Base-by-base conservation (phyloP, 495 filamentous ascomycete genomes). In the Aspergillus mulundensis region DNA sequence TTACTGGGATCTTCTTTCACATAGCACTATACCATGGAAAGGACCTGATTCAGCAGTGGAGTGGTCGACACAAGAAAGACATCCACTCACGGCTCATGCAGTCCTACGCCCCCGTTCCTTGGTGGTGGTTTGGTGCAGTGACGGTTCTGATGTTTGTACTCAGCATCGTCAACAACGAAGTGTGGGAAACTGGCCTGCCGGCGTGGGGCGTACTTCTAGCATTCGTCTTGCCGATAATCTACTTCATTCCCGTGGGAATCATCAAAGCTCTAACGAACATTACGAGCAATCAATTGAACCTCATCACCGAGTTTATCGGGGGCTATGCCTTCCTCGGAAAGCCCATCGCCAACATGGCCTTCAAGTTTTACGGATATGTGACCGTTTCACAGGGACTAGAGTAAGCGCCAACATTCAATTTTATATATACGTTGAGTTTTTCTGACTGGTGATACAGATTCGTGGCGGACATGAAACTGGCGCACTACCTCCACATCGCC, bases 381-480 rank as follows among this genome's bases (percentile, higher is more conserved):
- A 86, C 84, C 38, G 82, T 87, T 72, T 62, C 71, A 11, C 77
- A 78, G 59, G 77, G 73, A 21, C 53, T 77, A 39, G 74, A 75
- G 70, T 67, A 70, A 64, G 67, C 73, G 30, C 66, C 72, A 14
- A 11, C 48, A 10, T 4, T 7, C 18, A 12, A 23, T 21, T 25
- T 14, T 50, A n/a, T 15, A 19, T 20, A 8, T 20, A 8, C 18
- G 0, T 7, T 20, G 6, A 50, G n/a, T 25, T 12, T 15, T 21
- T 4, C 11, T 14, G 42, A 43, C 12, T 44, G 38, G 15, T 16
- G 18, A 2, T 70, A 64, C 64, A 61, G 84, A 77, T 69, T 89
- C 74, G 86, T 89, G 72, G 86, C 73, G 76, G 76, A 87, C 80
- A 72, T 89, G 87, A 76, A 91, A 83, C 66, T 91, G 81, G 86